These are phyloP conservation scores for Penicillium salamii DNA, from an alignment of 495 filamentous ascomycete genomes.

Conservation along the genomic window DNA sequence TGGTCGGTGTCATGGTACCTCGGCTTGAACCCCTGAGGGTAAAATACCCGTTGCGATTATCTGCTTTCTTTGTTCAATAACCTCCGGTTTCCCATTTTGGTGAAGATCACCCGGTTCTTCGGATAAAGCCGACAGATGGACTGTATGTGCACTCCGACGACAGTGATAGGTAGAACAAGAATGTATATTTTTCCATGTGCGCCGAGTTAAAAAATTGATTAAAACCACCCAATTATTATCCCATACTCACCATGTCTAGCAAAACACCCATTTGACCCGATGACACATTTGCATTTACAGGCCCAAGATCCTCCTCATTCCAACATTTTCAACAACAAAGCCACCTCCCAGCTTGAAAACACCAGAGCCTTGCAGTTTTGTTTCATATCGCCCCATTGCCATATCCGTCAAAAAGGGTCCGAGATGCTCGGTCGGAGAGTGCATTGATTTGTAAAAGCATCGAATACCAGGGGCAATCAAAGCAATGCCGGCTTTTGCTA, in stretches of 20 bases:
- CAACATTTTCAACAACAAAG: slow-evolving; percentile 14
- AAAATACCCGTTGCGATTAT: not conserved
- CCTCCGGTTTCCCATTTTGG: not conserved
- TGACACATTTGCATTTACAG: not conserved
- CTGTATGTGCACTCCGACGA: not conserved
- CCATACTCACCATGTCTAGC: not conserved
- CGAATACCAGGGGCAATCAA: slow-evolving; percentile 7
- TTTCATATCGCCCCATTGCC: slow-evolving; percentile 55
- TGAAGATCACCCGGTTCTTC: not conserved
- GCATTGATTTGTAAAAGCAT: slow-evolving; percentile 9
- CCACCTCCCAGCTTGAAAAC: slow-evolving; percentile 22
- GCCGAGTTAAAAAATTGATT: too few species aligned
- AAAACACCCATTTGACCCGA: not conserved
- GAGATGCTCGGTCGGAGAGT: slow-evolving; percentile 37
- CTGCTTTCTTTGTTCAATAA: not conserved
- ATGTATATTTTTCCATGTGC: too few species aligned
- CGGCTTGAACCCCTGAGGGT: not conserved
- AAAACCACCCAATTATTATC: not conserved
- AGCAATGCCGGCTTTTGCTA: not conserved
- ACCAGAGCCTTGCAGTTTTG: slow-evolving; percentile 38
- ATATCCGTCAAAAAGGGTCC: slow-evolving; percentile 51
- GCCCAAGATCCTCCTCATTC: slow-evolving; percentile 15
- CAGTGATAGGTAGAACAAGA: not conserved
- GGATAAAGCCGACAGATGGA: not conserved
- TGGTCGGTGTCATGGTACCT: not conserved